Evolutionary conservation across 257 asterid species (phyloP).

Genomic region (Cruciata laevipes): DNA sequence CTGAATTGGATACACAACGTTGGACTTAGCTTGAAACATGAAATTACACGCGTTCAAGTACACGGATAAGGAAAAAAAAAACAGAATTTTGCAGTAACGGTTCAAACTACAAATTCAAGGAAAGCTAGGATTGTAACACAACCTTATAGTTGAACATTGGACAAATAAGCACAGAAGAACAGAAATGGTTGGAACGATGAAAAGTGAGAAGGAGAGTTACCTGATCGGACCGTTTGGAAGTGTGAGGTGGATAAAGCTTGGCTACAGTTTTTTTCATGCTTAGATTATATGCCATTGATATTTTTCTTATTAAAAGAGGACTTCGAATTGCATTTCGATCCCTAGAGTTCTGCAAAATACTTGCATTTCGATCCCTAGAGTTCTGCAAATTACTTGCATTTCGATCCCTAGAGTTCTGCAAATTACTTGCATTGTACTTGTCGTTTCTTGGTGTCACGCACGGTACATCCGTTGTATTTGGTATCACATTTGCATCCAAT

Average conservation of each 20-base stretch:
- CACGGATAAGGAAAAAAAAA: background rate
- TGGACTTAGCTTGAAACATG: background rate
- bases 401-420: too few species aligned
- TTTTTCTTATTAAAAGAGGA: too few species aligned
- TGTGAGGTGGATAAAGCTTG: background rate
- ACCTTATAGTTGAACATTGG: background rate
- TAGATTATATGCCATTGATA: background rate
- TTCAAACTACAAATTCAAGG: background rate
- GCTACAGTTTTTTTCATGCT: background rate
- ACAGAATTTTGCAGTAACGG: background rate
- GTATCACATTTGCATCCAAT: too few species aligned
- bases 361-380: background rate
- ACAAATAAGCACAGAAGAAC: background rate
- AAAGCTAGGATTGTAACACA: background rate
- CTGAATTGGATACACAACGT: background rate
- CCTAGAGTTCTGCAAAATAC: background rate
- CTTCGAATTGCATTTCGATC: background rate
- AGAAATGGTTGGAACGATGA: background rate
- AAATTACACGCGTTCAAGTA: background rate
- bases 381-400: too few species aligned
- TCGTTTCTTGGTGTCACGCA: too few species aligned
- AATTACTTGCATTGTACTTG: too few species aligned
- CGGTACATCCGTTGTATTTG: too few species aligned
- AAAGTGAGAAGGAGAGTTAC: background rate
- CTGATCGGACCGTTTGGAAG: background rate